These are phyloP conservation scores for Tulasnella sp. DNA, from an alignment of 768 basidiomycete genomes.

Conservation along the genomic window DNA sequence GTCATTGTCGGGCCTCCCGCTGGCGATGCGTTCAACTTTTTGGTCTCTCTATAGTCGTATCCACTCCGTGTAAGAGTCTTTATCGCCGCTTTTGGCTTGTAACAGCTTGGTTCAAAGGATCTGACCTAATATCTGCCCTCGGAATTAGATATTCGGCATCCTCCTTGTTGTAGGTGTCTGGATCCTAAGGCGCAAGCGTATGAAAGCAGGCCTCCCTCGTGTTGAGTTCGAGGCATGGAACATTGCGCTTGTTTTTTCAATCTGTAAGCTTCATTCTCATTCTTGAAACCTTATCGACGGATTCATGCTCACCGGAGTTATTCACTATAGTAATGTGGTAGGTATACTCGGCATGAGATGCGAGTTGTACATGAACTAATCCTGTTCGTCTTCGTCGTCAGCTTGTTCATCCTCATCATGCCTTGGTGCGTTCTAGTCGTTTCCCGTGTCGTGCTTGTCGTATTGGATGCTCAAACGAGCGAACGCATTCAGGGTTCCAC, in stretches of 20 bases:
- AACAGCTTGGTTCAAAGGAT: neutral
- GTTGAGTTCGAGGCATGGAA: neutral
- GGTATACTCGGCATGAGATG: too few relatives aligned
- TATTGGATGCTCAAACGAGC: neutral
- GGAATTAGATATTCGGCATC: conserved; percentile 16
- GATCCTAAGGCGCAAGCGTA: conserved; percentile 22
- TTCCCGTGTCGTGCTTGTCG: neutral
- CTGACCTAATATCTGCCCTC: neutral
- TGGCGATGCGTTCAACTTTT: conserved; percentile 25
- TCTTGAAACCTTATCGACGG: too few relatives aligned
- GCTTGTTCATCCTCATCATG: conserved; percentile 24
- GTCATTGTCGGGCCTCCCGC: conserved; percentile 24
- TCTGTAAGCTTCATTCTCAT: neutral
- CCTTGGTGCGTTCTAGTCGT: conserved; percentile 24
- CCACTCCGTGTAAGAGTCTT: neutral
- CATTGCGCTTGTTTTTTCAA: neutral
- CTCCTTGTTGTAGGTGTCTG: conserved; percentile 23
- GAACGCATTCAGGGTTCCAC: conserved; percentile 18
- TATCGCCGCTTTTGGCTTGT: neutral
- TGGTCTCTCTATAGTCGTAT: neutral
- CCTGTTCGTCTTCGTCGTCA: conserved; percentile 16
- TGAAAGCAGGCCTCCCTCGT: neutral
- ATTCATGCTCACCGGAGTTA: too few relatives aligned
- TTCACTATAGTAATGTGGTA: conserved; percentile 5
- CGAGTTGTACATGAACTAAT: too few relatives aligned